phyloP scores from a whole-genome alignment of 768 basidiomycete species.

The Boletus pseudopeckii region DNA sequence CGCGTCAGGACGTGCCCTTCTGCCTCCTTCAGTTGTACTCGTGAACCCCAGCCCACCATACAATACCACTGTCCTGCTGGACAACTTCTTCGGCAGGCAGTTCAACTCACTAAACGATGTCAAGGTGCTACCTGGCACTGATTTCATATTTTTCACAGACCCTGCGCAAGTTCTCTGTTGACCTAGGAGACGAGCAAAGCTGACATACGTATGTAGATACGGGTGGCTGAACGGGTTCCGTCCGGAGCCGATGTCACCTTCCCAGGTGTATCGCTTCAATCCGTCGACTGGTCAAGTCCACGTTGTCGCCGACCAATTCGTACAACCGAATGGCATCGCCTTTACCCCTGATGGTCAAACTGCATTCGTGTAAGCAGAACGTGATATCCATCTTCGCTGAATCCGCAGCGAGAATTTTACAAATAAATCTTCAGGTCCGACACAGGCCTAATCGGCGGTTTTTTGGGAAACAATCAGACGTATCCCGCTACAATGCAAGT shows the following conservation, averaged over 20 bases:
- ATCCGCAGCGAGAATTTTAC: background rate
- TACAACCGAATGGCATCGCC: background rate
- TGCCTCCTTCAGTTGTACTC: background rate
- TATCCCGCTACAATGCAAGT: background rate
- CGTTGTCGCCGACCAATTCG: background rate
- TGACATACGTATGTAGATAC: background rate
- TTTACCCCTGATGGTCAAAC: background rate
- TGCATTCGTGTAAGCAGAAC: background rate
- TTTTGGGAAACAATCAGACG: background rate
- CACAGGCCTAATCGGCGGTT: background rate
- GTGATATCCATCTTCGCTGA: background rate
- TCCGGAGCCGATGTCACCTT: background rate
- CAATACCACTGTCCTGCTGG: background rate
- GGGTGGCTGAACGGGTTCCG: background rate
- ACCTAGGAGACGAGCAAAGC: background rate
- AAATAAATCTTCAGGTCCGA: background rate
- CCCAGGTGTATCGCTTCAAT: background rate
- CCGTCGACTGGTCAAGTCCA: background rate
- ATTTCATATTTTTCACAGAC: background rate
- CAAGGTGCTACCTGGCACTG: background rate
- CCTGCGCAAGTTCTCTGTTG: background rate
- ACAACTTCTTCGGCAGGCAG: background rate
- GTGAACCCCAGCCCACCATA: background rate
- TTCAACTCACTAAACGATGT: background rate
- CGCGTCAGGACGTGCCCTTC: background rate